Base-by-base conservation (phyloP, 352 stramenopile genomes). In the Peronosclerospora sorghi region DNA sequence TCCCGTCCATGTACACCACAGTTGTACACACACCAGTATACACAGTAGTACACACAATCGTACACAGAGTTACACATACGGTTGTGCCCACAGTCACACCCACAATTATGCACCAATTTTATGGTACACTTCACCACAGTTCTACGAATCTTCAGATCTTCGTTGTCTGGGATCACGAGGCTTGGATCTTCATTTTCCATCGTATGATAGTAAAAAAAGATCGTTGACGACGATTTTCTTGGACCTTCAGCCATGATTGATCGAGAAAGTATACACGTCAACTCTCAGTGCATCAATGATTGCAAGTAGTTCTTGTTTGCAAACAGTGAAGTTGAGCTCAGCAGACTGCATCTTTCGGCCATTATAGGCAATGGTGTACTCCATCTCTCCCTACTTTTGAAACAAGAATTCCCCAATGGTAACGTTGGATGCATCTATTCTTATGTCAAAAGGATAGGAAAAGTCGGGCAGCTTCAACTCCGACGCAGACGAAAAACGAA, bases 131-230 rank as follows among this genome's bases (percentile, higher is more conserved):
- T n/a, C n/a, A n/a, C n/a, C 47, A 32, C 26, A 54, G 23, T 44
- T 48, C 12, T 39, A 15, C 38, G 38, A 14, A n/a, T 48, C 45
- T 44, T 48, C 23, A 48, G 39, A 44, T 48, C 47, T 54, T 54
- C 32, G 23, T 48, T n/a, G n/a, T n/a, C n/a, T n/a, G n/a, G n/a
- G n/a, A n/a, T n/a, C n/a, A n/a, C n/a, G n/a, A n/a, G n/a, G n/a
- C 26, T 15, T 13, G 36, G 13, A 19, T n/a, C 21, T 20, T 34
- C 34, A 42, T 56, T 43, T 17, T 51, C 41, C 8, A 23, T 5
- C 15, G 35, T 56, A n/a, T 56, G 41, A 26, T 51, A 51, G 50
- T 5, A 19, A 41, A 2, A n/a, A n/a, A n/a, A n/a, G n/a, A 8
- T n/a, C 42, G 38, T 51, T 40, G 8, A 44, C 20, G 2, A 44